phyloP scores from a whole-genome alignment of 2,329 filamentous ascomycete genomes.

The Fusarium sp. region DNA sequence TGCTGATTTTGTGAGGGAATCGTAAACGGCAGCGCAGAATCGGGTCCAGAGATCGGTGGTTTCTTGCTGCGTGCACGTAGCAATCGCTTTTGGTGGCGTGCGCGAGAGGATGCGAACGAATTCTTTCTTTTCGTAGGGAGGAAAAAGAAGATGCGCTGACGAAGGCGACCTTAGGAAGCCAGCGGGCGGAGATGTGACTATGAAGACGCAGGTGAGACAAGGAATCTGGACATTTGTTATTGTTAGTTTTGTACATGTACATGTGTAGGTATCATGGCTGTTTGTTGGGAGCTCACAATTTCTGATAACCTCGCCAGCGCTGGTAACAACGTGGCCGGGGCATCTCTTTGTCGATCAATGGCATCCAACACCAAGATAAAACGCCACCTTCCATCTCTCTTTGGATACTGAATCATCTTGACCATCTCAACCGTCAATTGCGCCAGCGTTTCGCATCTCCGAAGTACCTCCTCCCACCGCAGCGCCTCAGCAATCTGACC shows the following conservation, averaged over 20 bases:
- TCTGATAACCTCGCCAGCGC: constrained; percentile 85
- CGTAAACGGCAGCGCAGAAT: constrained; percentile 86
- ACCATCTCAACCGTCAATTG: constrained; percentile 78
- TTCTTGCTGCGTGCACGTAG: constrained; percentile 61
- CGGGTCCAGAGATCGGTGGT: constrained; percentile 79
- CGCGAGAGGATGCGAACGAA: constrained; percentile 79
- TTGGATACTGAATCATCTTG: constrained; percentile 64
- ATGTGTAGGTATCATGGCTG: constrained; percentile 9
- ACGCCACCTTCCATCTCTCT: constrained; percentile 55
- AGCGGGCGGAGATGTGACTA: constrained; percentile 76
- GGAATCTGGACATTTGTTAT: constrained; percentile 69
- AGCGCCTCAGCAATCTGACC: constrained; percentile 66
- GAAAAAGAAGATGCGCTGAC: constrained; percentile 82
- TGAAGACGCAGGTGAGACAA: constrained; percentile 78
- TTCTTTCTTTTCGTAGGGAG: constrained; percentile 83
- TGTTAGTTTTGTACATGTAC: background rate
- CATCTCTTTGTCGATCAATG: constrained; percentile 85
- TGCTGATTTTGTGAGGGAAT: constrained; percentile 82
- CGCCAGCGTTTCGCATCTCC: constrained; percentile 82
- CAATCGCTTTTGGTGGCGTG: constrained; percentile 54
- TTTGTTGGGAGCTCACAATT: constrained; percentile 64
- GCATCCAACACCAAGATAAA: constrained; percentile 90
- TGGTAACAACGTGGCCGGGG: constrained; percentile 79
- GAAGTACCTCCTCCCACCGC: constrained; percentile 57
- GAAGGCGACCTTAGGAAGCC: constrained; percentile 75